Percentiles rank a stretch among this genome's conserved stretches.
Conservation (phyloP, 805 yeast genomes). For the Ogataea pini region DNA sequence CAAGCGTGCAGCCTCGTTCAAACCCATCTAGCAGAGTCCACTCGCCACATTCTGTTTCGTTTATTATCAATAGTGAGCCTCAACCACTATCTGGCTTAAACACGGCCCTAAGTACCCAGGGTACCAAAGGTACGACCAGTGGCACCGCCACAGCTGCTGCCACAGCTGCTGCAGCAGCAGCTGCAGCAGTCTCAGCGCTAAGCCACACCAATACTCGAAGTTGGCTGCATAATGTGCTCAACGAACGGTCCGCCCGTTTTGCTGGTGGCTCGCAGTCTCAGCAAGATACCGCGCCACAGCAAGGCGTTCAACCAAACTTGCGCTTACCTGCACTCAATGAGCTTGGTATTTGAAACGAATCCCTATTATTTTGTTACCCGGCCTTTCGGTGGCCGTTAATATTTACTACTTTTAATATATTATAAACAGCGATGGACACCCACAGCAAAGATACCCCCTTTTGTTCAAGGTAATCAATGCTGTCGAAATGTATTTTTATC, state of each 20-base stretch:
- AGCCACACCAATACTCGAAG: constrained; percentile 15
- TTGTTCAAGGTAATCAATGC: too few species aligned
- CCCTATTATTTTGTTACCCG: background rate
- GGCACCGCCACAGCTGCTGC: background rate
- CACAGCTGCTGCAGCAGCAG: constrained; percentile 1
- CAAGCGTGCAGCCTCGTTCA: constrained; percentile 3
- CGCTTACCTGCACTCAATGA: constrained; percentile 30
- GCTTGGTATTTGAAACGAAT: constrained; percentile 19
- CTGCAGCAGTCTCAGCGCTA: constrained; percentile 5
- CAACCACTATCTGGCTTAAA: constrained; percentile 10
- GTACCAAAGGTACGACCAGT: background rate
- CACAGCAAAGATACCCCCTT: background rate
- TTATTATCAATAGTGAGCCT: constrained; percentile 16
- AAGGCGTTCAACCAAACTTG: constrained; percentile 8
- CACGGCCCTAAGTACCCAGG: constrained; percentile 5
- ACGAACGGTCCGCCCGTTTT: constrained; percentile 8
- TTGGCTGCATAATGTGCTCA: constrained; percentile 25
- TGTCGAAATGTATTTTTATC: background rate
- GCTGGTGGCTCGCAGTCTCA: constrained; percentile 3
- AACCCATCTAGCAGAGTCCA: constrained; percentile 17
- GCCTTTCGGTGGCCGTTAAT: constrained; percentile 3
- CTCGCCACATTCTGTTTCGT: constrained; percentile 23
- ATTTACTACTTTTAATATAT: background rate
- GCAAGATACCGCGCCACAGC: background rate
- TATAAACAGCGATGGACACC: background rate